Base-by-base conservation (phyloP, 352 stramenopile genomes). In the Hyaloperonospora arabidopsidis region DNA sequence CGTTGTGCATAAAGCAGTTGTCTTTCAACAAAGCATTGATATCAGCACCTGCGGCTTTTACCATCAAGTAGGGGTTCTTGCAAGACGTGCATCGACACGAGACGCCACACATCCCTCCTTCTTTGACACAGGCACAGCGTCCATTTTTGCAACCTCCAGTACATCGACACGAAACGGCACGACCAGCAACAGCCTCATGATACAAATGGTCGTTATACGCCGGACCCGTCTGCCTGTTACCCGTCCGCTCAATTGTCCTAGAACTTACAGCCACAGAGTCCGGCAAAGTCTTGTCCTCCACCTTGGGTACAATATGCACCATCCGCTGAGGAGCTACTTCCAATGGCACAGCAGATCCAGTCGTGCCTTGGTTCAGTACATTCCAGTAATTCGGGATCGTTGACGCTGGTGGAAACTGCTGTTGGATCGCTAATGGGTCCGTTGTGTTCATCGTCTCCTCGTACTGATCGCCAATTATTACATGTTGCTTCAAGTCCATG, bases 371-470 rank as follows among this genome's bases (percentile, higher is more conserved):
- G 58, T 89, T 89, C 50, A 92, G 48, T 36, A 92, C 79, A 61
- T 90, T 89, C 82, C 82, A 92, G 54, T 92, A 92, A 64, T 90
- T 87, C 4, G 82, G 82, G 66, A 88, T 76, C 7, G 82, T 80
- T 18, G 82, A 88, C 29, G 78, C 69, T 17, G 82, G 69, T 1
- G 74, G 69, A 54, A 84, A 90, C 57, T 85, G 76, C 63, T 64
- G 68, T 4, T 63, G 25, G 2, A 59, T 29, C 7, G 25, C 25
- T 29, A 29, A 3, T 7, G 25, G 3, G 25, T 29, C 25, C 25
- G 7, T 29, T 7, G 3, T 3, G 3, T 29, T 3, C 25, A 29
- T 29, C 25, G 25, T 8, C 3, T 29, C 25, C 25, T 29, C 25
- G 25, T 8, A 29, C 4, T 15, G 5, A 11, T 15, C 35, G 35